Evolutionary conservation across 1,139 yeast species (phyloP), one percentile per base, ranked within the genome.

Genomic region (Sugiyamaella novakii): DNA sequence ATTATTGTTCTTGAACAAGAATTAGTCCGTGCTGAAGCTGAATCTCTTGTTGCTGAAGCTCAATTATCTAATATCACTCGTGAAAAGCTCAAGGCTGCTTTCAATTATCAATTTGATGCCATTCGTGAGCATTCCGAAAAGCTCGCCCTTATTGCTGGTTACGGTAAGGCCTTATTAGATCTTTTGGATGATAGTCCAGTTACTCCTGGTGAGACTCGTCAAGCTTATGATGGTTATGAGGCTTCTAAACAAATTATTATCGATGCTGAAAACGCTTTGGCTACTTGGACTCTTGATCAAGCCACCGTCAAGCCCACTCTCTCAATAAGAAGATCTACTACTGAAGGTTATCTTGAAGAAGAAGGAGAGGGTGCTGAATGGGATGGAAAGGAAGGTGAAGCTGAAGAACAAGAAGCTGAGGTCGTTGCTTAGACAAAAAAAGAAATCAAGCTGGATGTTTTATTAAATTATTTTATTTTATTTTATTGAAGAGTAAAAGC

Each of bases 141-240:
- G 77, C 78, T 87, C 63, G 98, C 98, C 47, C 78, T 92, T 68
- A 88, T 92, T 75, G 97, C 98, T 61, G 97, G 97, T 62, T 92
- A 92, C 79, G 98, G 98, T 74, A 92, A 91, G 80, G 97, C 97
- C 44, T 76, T 92, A 57, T 80, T 92, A 69, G 98, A 92, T 77
- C 82, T 92, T 69, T 80, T 92, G 69, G 98, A 92, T 70, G 98
- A 91, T 72, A 76, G 95, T 60, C 94, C 98, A 56, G 97, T 92
- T 59, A 91, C 98, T 58, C 98, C 98, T 58, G 98, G 98, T 76
- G 98, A 92, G 78, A 87, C 96, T 55, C 88, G 98, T 77, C 94
- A 96, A 37, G 94, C 96, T 55, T 92, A 92, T 72, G 98, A 92
- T 67, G 98, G 98, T 61, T 91, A 89, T 73, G 98, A 92, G 70